Conservation (phyloP, 768 basidiomycete genomes). For the Termitomyces sp. region DNA sequence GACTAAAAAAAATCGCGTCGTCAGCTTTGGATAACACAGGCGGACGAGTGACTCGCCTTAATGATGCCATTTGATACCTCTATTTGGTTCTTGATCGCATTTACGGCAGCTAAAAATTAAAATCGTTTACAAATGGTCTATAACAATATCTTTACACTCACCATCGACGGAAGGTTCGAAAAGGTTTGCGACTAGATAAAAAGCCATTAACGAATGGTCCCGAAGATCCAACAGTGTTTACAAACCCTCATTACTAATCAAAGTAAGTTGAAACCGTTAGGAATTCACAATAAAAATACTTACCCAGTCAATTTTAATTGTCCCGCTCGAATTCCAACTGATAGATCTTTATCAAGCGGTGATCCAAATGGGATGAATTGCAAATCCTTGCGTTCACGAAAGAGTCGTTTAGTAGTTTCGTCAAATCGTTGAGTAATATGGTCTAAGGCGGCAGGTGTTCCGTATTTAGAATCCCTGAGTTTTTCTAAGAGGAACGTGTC, state of each 20-base stretch:
- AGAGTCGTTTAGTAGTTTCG: slow-evolving; percentile 77
- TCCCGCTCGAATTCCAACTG: slow-evolving; percentile 68
- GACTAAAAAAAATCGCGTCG: slow-evolving; percentile 37
- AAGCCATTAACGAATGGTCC: not conserved
- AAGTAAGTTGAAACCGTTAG: slow-evolving; percentile 1
- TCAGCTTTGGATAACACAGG: not conserved
- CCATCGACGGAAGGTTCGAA: slow-evolving; percentile 77
- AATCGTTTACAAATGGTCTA: not conserved
- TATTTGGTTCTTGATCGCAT: slow-evolving; percentile 67
- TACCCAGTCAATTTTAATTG: slow-evolving; percentile 70
- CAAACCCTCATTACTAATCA: slow-evolving; percentile 27
- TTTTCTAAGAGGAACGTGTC: slow-evolving; percentile 43
- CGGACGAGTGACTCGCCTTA: slow-evolving; percentile 35
- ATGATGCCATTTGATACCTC: slow-evolving; percentile 64
- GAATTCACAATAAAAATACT: slow-evolving; percentile 10
- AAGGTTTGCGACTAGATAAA: slow-evolving; percentile 57
- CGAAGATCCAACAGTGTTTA: not conserved
- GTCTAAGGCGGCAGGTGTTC: slow-evolving; percentile 63
- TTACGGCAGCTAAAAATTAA: slow-evolving; percentile 45
- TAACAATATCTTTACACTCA: slow-evolving; percentile 10
- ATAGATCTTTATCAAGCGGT: slow-evolving; percentile 66
- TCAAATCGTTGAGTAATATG: slow-evolving; percentile 80
- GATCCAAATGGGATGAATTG: slow-evolving; percentile 78
- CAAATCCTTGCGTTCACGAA: slow-evolving; percentile 59
- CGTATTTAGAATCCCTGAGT: slow-evolving; percentile 68